A percentile compares a stretch with the other conserved stretches of the same genome.
These are phyloP conservation scores for Lasiodiplodia citricola DNA, from an alignment of 2,329 filamentous ascomycete species.

Conservation along the genomic window DNA sequence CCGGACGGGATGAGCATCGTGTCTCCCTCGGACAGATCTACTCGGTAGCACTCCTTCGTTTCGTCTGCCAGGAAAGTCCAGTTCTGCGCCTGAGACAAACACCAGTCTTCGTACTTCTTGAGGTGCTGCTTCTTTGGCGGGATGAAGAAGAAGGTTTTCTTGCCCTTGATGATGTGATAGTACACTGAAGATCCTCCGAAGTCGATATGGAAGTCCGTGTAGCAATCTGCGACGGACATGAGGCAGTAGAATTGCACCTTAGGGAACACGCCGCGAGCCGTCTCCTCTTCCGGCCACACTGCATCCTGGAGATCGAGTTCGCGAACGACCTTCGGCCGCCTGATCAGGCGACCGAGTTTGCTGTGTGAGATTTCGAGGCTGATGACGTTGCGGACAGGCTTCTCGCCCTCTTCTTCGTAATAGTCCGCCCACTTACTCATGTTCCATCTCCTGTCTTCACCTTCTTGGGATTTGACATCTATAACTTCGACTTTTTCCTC, in stretches of 20 bases:
- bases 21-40: constrained; percentile 69
- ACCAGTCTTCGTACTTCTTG: constrained; percentile 75
- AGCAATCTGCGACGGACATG: constrained; percentile 74
- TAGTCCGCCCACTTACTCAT: constrained; percentile 70
- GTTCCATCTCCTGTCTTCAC: constrained; percentile 68
- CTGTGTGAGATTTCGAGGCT: constrained; percentile 71
- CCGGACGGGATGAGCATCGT: constrained; percentile 74
- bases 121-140: constrained; percentile 70
- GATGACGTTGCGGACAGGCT: constrained; percentile 71
- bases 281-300: constrained; percentile 60
- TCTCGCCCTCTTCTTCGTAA: constrained; percentile 67
- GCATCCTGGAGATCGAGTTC: constrained; percentile 64
- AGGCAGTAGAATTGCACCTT: constrained; percentile 72
- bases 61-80: constrained; percentile 68
- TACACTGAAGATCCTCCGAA: constrained; percentile 74
- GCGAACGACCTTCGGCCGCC: constrained; percentile 67
- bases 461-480: constrained; percentile 72
- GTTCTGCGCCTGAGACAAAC: constrained; percentile 69
- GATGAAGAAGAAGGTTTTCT: constrained; percentile 75
- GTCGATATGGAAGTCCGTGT: constrained; percentile 75
- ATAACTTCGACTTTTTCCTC: constrained; percentile 70
- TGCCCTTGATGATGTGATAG: constrained; percentile 72
- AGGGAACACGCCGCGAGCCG: constrained; percentile 61
- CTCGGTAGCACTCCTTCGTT: constrained; percentile 69
- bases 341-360: constrained; percentile 65